Conservation (phyloP, 1,139 yeast species). For the Pichia sp. region DNA sequence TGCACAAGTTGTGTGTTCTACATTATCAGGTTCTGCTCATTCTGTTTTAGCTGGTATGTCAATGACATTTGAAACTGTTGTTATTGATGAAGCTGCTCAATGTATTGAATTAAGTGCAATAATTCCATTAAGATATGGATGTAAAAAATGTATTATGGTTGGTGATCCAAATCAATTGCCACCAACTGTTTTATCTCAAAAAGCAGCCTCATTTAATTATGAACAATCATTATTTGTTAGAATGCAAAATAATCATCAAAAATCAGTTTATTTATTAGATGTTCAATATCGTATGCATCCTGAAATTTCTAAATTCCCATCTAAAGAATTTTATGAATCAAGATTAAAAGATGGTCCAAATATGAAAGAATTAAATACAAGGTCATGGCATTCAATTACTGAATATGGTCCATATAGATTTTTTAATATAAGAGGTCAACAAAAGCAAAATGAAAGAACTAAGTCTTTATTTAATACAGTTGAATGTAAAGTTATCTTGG, state of each 20-base stretch:
- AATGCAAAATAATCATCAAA: conserved; percentile 67
- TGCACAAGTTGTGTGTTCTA: conserved; percentile 89
- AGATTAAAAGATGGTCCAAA: conserved; percentile 68
- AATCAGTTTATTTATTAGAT: conserved; percentile 66
- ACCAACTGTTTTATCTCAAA: conserved; percentile 93
- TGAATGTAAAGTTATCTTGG: conserved; percentile 71
- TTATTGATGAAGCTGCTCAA: conserved; percentile 97
- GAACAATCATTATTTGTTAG: conserved; percentile 93
- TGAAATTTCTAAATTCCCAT: conserved; percentile 78
- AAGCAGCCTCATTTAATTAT: conserved; percentile 72
- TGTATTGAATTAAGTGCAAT: conserved; percentile 90
- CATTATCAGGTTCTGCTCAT: conserved; percentile 93
- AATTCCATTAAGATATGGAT: conserved; percentile 90
- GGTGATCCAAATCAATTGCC: conserved; percentile 99
- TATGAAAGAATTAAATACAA: conserved; percentile 50
- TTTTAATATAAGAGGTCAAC: conserved; percentile 63
- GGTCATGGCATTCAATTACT: conserved; percentile 67
- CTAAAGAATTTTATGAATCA: conserved; percentile 71
- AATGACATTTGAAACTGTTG: conserved; percentile 82
- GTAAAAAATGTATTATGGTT: conserved; percentile 89
- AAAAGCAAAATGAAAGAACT: conserved; percentile 55
- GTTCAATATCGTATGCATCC: conserved; percentile 99
- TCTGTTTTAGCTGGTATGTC: conserved; percentile 71
- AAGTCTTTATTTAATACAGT: conserved; percentile 63
- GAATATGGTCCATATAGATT: conserved; percentile 69